phyloP scores from a whole-genome alignment of 352 stramenopile species.

The Phytopythium ostracodes region DNA sequence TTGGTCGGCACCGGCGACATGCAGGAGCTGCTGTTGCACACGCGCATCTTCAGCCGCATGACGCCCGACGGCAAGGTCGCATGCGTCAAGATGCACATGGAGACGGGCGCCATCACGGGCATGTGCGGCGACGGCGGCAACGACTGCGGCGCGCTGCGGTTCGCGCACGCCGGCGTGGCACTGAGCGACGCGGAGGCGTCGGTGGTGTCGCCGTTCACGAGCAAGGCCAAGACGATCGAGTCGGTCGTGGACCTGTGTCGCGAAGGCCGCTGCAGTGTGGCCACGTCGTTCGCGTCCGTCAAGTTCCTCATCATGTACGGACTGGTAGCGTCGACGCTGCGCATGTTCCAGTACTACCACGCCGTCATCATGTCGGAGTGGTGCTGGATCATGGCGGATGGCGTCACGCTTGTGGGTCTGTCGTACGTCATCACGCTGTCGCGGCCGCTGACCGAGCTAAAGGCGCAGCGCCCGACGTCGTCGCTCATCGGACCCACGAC shows the following conservation, averaged over 20 bases:
- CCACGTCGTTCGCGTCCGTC: constrained; percentile 79
- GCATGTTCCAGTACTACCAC: constrained; percentile 72
- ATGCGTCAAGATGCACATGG: constrained; percentile 37
- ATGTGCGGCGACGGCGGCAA: constrained; percentile 70
- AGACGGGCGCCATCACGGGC: constrained; percentile 30
- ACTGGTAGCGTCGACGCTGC: constrained; percentile 57
- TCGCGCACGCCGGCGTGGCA: constrained; percentile 73
- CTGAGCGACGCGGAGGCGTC: constrained; percentile 70
- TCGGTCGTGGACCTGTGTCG: constrained; percentile 80
- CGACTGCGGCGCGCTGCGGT: constrained; percentile 77
- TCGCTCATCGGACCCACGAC: constrained; percentile 44
- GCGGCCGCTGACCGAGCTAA: constrained; percentile 34
- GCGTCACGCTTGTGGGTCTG: constrained; percentile 54
- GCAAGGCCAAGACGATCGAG: constrained; percentile 63
- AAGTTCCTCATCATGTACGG: constrained; percentile 91
- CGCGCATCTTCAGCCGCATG: constrained; percentile 49
- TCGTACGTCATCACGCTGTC: constrained; percentile 73
- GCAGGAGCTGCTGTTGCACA: constrained; percentile 27
- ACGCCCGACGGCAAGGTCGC: constrained; percentile 37
- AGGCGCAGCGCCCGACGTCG: constrained; percentile 33
- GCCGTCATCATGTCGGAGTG: constrained; percentile 65
- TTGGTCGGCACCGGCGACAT: constrained; percentile 29
- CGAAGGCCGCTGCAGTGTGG: constrained; percentile 84
- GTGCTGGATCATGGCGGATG: constrained; percentile 69
- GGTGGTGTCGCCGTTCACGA: constrained; percentile 83